Base-by-base conservation (phyloP, 441 rosid species). In the Syzygium syzygioides region DNA sequence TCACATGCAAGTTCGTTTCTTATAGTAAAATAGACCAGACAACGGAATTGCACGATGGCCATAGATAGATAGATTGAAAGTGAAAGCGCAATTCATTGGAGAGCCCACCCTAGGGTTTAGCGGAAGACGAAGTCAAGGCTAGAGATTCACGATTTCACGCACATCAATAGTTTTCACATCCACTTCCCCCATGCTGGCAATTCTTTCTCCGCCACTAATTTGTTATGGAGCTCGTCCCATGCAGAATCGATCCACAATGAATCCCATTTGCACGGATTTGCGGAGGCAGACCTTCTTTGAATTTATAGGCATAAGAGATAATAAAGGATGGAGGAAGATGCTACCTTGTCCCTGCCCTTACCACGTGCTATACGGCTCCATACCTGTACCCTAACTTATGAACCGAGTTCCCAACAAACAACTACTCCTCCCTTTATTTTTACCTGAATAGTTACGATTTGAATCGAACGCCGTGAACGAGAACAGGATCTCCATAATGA, bases 361-460 rank as follows among this genome's bases (percentile, higher is more conserved):
- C 25, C 52, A 41, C 83, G 41, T 76, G 83, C 18, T 41, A 41
- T 26, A 0, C 25, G 3, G n/a, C 83, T 76, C 52, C 83, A 76
- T 76, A 25, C 53, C 5, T 37, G 37, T 37, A 25, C 83, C 53
- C 30, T 76, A 13, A 41, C n/a, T 41, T 76, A 41, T 12, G 28
- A 10, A 7, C 9, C 2, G 10, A 76, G 83, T 23, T 23, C 2
- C 2, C 18, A 20, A 3, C 52, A 23, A 9, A 37, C 6, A 10
- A 23, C 3, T 34, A 37, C 25, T 13, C 7, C 7, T 11, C 10
- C 7, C 11, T 7, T 45, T 45, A 7, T 8, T 45, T 45, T 45
- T 34, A 9, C 12, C 0, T 20, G 0, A 3, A 71, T 23, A 11
- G 9, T 12, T 12, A 34, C 4, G 2, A 11, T 1, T 19, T 0